A percentile compares a stretch with the other conserved stretches of the same genome.
Evolutionary conservation across 2,329 filamentous ascomycete genomes (phyloP).

Genomic region (Botrytis hyacinthi): DNA sequence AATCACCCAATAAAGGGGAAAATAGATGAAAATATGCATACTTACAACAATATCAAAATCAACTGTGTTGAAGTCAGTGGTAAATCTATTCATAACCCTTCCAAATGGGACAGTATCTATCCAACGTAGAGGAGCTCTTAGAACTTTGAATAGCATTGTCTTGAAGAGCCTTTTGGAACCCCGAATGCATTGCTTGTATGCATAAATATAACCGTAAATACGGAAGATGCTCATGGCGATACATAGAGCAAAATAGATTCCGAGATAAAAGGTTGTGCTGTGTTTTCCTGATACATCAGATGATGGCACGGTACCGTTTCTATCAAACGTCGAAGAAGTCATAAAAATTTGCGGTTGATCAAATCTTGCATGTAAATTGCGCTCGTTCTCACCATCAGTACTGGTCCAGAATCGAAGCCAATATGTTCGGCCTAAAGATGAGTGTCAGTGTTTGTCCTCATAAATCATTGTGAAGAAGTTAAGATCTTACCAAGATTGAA

Average conservation of each 20-base stretch:
- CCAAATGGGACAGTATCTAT: conserved; percentile 74
- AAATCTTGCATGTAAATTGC: not conserved
- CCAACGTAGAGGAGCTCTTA: conserved; percentile 71
- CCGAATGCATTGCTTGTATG: conserved; percentile 61
- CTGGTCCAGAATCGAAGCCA: conserved; percentile 21
- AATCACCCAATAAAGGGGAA: not conserved
- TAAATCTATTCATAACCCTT: conserved; percentile 72
- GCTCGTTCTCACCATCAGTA: not conserved
- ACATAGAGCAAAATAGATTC: conserved; percentile 18
- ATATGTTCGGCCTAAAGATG: conserved; percentile 15
- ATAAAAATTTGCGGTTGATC: not conserved
- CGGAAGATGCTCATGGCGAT: conserved; percentile 1
- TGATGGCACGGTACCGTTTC: not conserved
- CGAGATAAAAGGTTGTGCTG: conserved; percentile 18
- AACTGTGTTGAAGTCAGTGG: conserved; percentile 58
- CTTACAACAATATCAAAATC: conserved; percentile 19
- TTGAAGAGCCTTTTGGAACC: conserved; percentile 66
- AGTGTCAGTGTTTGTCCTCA: not conserved
- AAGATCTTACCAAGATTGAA: not conserved
- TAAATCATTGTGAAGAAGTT: not conserved
- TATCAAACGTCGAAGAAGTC: not conserved
- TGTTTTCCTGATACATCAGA: not conserved
- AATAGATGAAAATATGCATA: not conserved
- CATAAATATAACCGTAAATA: conserved; percentile 53
- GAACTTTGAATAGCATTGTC: conserved; percentile 60